Base-by-base conservation (phyloP, 768 basidiomycete species). In the Podaxis carcinomalis region DNA sequence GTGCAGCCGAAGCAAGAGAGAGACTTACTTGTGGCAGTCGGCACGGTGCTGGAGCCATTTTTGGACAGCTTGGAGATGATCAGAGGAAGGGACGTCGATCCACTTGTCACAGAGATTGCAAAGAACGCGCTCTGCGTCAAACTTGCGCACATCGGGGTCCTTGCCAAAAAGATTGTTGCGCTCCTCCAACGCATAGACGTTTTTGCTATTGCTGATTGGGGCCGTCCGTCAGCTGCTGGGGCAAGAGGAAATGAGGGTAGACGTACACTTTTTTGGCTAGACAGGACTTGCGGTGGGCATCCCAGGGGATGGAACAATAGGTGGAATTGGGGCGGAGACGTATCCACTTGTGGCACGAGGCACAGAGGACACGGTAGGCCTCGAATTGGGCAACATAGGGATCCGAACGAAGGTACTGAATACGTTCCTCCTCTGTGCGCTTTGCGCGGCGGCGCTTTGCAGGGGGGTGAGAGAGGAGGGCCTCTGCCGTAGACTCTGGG, bases 271-370 rank as follows among this genome's bases (percentile, higher is more conserved):
- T 89, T 76, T 89, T 91, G 1, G 88, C 85, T 50, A 92, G 73
- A 73, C 90, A 92, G 68, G 88, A 89, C 75, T 90, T 92, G 44
- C 90, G 77, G 68, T 92, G 90, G 2, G 90, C 90, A 68, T 92
- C 89, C 90, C 90, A 92, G 0, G 90, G 90, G 57, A 92, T 92
- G n/a, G 86, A 88, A 68, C 90, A 93, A 67, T 91, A 93, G 0
- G 90, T 92, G 57, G 90, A 92, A 70, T 93, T 93, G 47, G 90
- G 89, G 6, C 90, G 81, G n/a, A 92, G 77, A 14, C 91, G 81
- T 64, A 92, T 91, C 90, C 90, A 92, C 70, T 90, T 92, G 71
- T 91, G 86, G 74, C 90, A 93, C 4, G 82, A 84, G 50, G 85
- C 87, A 71, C 90, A 92, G 9, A 91, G 78, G 36, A 92, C 89